Evolutionary conservation across 202 grass and related monocot genomes (phyloP).

Genomic region (Saccharum hybrid): DNA sequence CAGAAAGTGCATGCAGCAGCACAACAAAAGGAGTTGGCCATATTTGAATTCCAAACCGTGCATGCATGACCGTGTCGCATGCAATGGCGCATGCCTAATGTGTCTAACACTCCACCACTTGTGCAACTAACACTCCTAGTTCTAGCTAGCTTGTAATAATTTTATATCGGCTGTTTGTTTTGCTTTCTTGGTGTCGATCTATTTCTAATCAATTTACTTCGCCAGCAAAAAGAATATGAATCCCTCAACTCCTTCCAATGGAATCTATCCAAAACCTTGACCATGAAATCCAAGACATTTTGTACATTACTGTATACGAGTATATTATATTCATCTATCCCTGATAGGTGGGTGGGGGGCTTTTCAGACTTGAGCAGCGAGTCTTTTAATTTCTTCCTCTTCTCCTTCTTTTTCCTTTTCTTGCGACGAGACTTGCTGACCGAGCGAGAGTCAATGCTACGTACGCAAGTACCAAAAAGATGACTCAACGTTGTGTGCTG

Average conservation of each 20-base stretch:
- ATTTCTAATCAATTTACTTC: not conserved
- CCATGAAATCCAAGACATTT: not conserved
- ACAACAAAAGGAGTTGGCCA: constrained; percentile 44
- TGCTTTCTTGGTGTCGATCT: not conserved
- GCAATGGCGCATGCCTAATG: not conserved
- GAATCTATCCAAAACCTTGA: constrained; percentile 29
- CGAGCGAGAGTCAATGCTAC: constrained; percentile 52
- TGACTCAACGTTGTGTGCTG: constrained; percentile 58
- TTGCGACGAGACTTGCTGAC: not conserved
- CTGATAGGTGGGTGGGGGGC: constrained; percentile 18
- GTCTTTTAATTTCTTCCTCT: not conserved
- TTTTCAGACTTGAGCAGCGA: constrained; percentile 19
- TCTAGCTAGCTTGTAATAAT: not conserved
- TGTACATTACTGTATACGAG: not conserved
- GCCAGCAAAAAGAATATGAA: not conserved
- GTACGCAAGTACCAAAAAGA: constrained; percentile 66
- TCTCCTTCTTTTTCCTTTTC: not conserved
- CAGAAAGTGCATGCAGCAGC: constrained; percentile 6
- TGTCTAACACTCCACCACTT: not conserved
- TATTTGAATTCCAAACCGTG: constrained; percentile 41
- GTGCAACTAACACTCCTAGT: not conserved
- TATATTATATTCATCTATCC: not conserved
- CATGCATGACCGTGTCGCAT: not conserved
- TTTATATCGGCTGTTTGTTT: not conserved
- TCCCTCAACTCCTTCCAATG: not conserved